These are phyloP conservation scores for Fusarium sp. DNA, from an alignment of 2,329 filamentous ascomycete species.

Conservation along the genomic window DNA sequence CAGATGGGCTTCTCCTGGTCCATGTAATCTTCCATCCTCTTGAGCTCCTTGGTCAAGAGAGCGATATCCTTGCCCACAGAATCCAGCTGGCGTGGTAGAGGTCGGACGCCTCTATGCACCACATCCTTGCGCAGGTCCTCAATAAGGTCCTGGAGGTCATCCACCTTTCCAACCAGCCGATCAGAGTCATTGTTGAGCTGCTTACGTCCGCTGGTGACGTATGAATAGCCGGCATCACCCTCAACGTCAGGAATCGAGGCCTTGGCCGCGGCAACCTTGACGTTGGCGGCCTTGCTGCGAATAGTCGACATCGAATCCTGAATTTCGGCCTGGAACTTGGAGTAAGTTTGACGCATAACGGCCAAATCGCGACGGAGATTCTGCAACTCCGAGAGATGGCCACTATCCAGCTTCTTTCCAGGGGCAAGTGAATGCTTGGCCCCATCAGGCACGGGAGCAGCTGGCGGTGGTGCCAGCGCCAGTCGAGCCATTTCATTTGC, in stretches of 20 bases:
- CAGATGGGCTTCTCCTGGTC: conserved; percentile 93
- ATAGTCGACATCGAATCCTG: conserved; percentile 88
- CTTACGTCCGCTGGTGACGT: conserved; percentile 90
- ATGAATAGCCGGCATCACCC: conserved; percentile 83
- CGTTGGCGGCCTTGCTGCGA: conserved; percentile 81
- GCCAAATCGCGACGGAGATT: conserved; percentile 88
- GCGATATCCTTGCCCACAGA: conserved; percentile 89
- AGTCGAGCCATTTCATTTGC: conserved; percentile 84
- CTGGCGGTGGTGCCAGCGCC: conserved; percentile 60
- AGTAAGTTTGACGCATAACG: conserved; percentile 92
- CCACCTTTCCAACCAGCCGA: conserved; percentile 88
- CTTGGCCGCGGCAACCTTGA: conserved; percentile 81
- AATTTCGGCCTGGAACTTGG: conserved; percentile 89
- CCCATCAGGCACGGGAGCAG: conserved; percentile 57
- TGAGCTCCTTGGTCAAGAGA: conserved; percentile 84
- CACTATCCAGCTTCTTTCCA: conserved; percentile 63
- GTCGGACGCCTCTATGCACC: conserved; percentile 90
- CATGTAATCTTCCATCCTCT: conserved; percentile 94
- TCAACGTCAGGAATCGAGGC: conserved; percentile 78
- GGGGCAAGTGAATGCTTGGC: conserved; percentile 49
- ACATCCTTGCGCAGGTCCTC: conserved; percentile 98
- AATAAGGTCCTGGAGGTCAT: conserved; percentile 96
- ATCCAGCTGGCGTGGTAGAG: conserved; percentile 90
- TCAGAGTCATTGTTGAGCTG: conserved; percentile 89
- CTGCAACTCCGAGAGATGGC: conserved; percentile 82